phyloP scores from a whole-genome alignment of 2,329 filamentous ascomycete genomes.

The Talaromyces marneffei region DNA sequence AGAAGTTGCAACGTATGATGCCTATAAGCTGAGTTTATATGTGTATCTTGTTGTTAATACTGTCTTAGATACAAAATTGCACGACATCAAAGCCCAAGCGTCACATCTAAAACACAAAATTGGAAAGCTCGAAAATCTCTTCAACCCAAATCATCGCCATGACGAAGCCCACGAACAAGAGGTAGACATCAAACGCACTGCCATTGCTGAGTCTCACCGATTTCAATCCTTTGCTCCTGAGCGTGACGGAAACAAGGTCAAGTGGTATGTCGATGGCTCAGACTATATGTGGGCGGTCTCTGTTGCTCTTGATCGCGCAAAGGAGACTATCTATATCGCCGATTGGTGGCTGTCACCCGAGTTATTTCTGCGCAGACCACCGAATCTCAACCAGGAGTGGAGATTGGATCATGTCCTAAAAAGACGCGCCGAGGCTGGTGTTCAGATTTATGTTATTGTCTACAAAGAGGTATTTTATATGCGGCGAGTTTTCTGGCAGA shows the following conservation, averaged over 20 bases:
- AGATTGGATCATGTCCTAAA: constrained; percentile 52
- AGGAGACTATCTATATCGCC: constrained; percentile 84
- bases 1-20: constrained; percentile 10
- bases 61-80: constrained; percentile 2
- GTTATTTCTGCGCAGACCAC: constrained; percentile 77
- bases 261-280: constrained; percentile 95
- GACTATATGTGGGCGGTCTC: constrained; percentile 97
- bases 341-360: constrained; percentile 15
- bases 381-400: constrained; percentile 74
- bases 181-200: constrained; percentile 73
- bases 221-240: constrained; percentile 90
- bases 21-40: background rate
- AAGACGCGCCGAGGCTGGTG: constrained; percentile 80
- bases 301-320: constrained; percentile 62
- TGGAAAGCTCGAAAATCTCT: constrained; percentile 60
- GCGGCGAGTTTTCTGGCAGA: background rate
- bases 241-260: constrained; percentile 75
- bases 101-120: constrained; percentile 54
- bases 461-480: constrained; percentile 45
- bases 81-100: constrained; percentile 8
- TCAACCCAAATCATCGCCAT: constrained; percentile 80
- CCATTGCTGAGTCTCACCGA: constrained; percentile 58
- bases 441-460: constrained; percentile 89
- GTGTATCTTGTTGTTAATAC: background rate
- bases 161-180: constrained; percentile 85